Conservation (phyloP, 345 rosid species). For the Bretschneidera sinensis region DNA sequence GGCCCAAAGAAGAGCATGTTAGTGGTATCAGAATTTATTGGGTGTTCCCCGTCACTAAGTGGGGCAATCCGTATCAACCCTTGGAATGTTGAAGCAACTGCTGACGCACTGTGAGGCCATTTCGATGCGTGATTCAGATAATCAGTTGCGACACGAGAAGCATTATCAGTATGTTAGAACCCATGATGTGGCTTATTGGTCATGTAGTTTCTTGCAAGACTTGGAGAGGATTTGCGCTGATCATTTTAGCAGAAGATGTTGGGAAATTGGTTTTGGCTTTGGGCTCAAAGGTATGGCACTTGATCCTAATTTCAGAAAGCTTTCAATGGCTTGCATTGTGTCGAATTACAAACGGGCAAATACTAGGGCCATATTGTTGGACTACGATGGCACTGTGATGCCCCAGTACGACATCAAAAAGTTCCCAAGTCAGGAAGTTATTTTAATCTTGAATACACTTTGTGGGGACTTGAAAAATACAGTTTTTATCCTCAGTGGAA, state of each 20-base stretch:
- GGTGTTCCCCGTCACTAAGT: slow-evolving; percentile 42
- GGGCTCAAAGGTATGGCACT: slow-evolving; percentile 37
- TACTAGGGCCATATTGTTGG: slow-evolving; percentile 35
- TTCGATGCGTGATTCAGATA: slow-evolving; percentile 20
- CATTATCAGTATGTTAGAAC: slow-evolving; percentile 32
- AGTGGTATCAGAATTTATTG: slow-evolving; percentile 41
- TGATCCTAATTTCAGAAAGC: slow-evolving; percentile 36
- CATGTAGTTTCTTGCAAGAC: slow-evolving; percentile 37
- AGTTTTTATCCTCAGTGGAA: slow-evolving; percentile 39
- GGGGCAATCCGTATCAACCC: slow-evolving; percentile 45
- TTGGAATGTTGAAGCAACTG: slow-evolving; percentile 41
- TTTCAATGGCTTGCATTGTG: slow-evolving; percentile 19
- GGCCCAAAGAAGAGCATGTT: slow-evolving; percentile 35
- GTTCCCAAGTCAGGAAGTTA: slow-evolving; percentile 26
- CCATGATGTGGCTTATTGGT: slow-evolving; percentile 45
- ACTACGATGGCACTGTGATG: slow-evolving; percentile 39
- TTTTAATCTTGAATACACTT: slow-evolving; percentile 26
- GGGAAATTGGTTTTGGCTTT: slow-evolving; percentile 42
- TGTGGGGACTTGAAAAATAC: slow-evolving; percentile 29
- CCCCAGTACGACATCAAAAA: slow-evolving; percentile 24
- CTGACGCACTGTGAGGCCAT: slow-evolving; percentile 36
- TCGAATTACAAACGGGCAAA: slow-evolving; percentile 25
- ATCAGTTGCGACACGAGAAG: too few relatives aligned
- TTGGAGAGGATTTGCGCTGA: slow-evolving; percentile 36
- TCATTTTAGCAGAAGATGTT: slow-evolving; percentile 30